Evolutionary conservation across 2,329 filamentous ascomycete species (phyloP), one percentile per base, ranked within the genome.

Genomic region (Cordyceps farinosa): DNA sequence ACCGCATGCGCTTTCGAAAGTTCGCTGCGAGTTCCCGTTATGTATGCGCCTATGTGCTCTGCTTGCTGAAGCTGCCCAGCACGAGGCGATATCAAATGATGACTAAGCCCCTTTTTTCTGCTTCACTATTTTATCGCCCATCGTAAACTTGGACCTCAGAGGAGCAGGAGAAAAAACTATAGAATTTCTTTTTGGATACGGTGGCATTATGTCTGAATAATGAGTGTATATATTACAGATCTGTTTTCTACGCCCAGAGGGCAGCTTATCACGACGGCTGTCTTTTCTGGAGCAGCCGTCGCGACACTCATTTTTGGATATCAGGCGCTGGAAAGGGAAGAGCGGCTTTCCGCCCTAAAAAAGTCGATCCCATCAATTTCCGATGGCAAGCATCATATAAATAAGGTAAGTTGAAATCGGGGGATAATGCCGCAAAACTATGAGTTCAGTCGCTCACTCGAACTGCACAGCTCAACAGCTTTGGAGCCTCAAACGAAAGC

Each of bases 191-290:
- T 59, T 47, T 50, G 22, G 22, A 45, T 42, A 15, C 36, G 22
- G 32, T 29, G 30, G 10, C 29, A 56, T 61, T 30, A 69, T 70
- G 67, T 38, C 42, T 65, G 51, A 65, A 70, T 63, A 17, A 80
- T 80, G 80, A 69, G 79, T 48, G 80, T 79, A 36, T 75, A 81
- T 42, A 62, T 83, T 34, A 73, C 78, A 48, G 77, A 80, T 60
- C 74, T 77, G 5, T 70, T 80, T 47, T 75, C 77, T 45, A 81
- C 76, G 69, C 76, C 80, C 40, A 79, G 79, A 32, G 72, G 82
- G 48, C 90, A 92, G 73, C 79, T 95, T 42, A 83, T 87, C 22
- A 84, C 88, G 3, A 92, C 90, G 0, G 91, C 91, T 2, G 79
- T 91, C 29, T 76, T 85, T 15, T 89, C 86, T 0, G 87, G 86